Conservation (phyloP, 768 basidiomycete genomes). For the Xerocomellus chrysenteron region DNA sequence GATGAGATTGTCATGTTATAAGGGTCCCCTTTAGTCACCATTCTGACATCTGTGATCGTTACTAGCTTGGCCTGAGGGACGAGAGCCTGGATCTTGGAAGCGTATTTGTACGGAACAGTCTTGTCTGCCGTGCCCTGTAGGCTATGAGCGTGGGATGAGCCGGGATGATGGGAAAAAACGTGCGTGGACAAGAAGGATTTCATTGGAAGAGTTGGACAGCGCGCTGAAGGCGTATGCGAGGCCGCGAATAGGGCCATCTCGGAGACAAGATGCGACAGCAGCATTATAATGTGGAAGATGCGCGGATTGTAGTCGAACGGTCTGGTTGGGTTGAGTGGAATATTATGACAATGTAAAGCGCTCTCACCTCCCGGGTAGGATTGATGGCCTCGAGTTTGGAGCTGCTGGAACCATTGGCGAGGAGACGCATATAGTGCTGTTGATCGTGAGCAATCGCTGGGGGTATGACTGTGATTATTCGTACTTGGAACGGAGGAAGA, state of each 20-base stretch:
- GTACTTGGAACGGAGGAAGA: constrained; percentile 59
- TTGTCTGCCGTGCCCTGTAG: constrained; percentile 33
- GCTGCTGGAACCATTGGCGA: constrained; percentile 38
- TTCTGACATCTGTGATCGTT: constrained; percentile 23
- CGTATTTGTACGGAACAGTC: constrained; percentile 34
- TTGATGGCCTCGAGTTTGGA: constrained; percentile 22
- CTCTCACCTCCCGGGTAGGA: constrained; percentile 45
- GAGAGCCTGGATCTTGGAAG: constrained; percentile 30
- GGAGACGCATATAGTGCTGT: constrained; percentile 52
- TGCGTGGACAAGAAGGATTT: constrained; percentile 67
- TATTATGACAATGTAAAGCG: background rate
- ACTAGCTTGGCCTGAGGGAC: constrained; percentile 30
- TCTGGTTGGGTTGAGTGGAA: constrained; percentile 36
- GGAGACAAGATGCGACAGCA: constrained; percentile 72
- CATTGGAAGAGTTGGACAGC: constrained; percentile 45
- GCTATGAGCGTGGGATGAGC: background rate
- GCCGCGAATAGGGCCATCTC: constrained; percentile 71
- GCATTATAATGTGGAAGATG: constrained; percentile 73
- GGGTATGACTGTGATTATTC: constrained; percentile 15
- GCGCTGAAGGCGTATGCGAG: constrained; percentile 53
- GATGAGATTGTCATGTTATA: no score
- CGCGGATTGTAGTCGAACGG: constrained; percentile 76
- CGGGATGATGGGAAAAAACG: constrained; percentile 11
- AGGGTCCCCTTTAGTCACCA: no score
- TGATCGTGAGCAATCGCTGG: background rate